Evolutionary conservation across 2,329 filamentous ascomycete species (phyloP).

Genomic region (Botrytis pseudocinerea): DNA sequence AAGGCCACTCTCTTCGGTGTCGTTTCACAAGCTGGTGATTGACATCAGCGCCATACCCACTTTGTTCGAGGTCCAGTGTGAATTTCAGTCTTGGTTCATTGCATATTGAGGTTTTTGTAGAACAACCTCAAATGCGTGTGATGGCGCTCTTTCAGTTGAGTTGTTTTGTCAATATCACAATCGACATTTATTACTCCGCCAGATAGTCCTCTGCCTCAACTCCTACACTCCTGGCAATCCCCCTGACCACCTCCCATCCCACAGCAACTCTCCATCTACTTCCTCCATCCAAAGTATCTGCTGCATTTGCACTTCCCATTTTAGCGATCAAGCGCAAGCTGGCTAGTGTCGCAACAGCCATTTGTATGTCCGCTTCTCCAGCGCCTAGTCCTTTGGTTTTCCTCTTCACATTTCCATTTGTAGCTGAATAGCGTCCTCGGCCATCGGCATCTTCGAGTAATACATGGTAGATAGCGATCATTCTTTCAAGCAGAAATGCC

Average conservation of each 20-base stretch:
- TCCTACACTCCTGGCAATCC: constrained; percentile 69
- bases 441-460: constrained; percentile 51
- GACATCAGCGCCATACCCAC: not conserved
- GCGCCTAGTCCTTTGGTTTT: constrained; percentile 26
- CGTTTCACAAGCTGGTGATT: not conserved
- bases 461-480: constrained; percentile 75
- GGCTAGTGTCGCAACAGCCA: constrained; percentile 70
- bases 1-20: not conserved
- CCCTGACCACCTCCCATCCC: constrained; percentile 73
- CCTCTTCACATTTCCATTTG: constrained; percentile 14
- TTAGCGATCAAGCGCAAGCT: constrained; percentile 69
- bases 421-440: constrained; percentile 31
- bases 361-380: constrained; percentile 55
- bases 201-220: constrained; percentile 80
- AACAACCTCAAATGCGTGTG: not conserved
- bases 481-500: constrained; percentile 74
- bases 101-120: not conserved
- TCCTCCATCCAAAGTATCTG: constrained; percentile 66
- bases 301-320: constrained; percentile 54
- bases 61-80: not conserved
- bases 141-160: not conserved
- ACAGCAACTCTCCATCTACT: constrained; percentile 78
- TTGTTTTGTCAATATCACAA: not conserved
- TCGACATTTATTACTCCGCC: constrained; percentile 52
- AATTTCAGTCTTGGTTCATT: not conserved